phyloP scores from a whole-genome alignment of 129 eudicot genomes.

The Sambucus nigra region DNA sequence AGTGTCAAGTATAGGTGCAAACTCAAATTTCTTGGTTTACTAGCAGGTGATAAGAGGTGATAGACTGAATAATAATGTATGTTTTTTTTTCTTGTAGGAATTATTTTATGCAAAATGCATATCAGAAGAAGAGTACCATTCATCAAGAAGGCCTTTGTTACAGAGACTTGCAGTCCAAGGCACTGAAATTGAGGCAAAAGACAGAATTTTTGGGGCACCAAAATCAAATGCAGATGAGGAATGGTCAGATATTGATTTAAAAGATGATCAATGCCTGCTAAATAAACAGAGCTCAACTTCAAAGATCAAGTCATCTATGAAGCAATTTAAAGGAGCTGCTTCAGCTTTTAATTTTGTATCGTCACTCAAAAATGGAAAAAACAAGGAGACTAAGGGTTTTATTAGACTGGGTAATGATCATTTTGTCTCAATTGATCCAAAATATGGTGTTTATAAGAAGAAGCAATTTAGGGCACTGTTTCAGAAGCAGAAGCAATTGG shows the following conservation, averaged over 20 bases:
- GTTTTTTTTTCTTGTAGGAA: slow-evolving; percentile 45
- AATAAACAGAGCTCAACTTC: slow-evolving; percentile 23
- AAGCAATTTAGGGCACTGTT: slow-evolving; percentile 38
- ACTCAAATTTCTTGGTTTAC: too few species aligned
- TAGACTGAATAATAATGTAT: too few species aligned
- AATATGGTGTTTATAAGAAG: slow-evolving; percentile 29
- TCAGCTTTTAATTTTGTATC: slow-evolving; percentile 46
- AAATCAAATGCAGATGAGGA: slow-evolving; percentile 37
- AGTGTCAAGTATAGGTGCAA: too few species aligned
- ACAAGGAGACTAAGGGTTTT: slow-evolving; percentile 33
- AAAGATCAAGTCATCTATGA: too few species aligned
- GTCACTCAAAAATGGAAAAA: slow-evolving; percentile 34
- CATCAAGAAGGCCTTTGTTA: slow-evolving; percentile 80
- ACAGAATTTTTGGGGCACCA: slow-evolving; percentile 37
- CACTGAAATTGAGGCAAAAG: slow-evolving; percentile 59
- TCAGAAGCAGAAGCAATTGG: slow-evolving; percentile 5
- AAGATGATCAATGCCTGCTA: slow-evolving; percentile 36
- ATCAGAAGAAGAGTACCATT: slow-evolving; percentile 86
- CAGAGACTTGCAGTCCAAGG: slow-evolving; percentile 90
- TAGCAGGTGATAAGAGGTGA: too few species aligned
- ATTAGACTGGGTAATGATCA: too few species aligned
- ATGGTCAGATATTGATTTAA: slow-evolving; percentile 80
- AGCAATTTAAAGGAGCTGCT: slow-evolving; percentile 51
- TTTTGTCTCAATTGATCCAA: too few species aligned
- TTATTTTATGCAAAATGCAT: slow-evolving; percentile 76